These are phyloP conservation scores for Pelargonium hybrid DNA, from an alignment of 441 rosid species.

Conservation along the genomic window DNA sequence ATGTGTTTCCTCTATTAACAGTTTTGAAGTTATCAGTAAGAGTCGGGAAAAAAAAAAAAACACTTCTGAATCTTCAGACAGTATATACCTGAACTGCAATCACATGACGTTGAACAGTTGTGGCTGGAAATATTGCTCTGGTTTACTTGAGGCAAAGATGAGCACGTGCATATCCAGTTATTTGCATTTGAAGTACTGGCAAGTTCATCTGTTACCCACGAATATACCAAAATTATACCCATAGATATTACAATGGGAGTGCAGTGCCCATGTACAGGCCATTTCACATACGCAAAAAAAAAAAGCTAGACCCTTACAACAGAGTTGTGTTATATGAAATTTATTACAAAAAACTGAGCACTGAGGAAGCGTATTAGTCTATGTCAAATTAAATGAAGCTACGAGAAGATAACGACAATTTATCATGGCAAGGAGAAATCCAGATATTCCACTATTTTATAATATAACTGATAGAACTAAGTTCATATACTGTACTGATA, in stretches of 20 bases:
- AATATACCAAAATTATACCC: conserved; percentile 13
- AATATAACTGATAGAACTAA: background rate
- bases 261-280: background rate
- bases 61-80: background rate
- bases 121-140: conserved; percentile 36
- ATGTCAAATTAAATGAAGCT: background rate
- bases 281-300: background rate
- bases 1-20: background rate
- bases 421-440: background rate
- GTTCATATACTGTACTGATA: background rate
- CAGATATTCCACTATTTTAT: background rate
- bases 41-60: background rate
- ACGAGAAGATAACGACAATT: background rate
- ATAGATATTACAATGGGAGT: background rate
- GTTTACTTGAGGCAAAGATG: conserved; percentile 32
- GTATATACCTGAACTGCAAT: conserved; percentile 61
- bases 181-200: conserved; percentile 32
- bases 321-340: background rate
- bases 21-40: background rate
- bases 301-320: background rate
- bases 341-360: background rate
- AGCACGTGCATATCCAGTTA: conserved; percentile 73
- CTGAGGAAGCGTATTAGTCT: background rate
- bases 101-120: conserved; percentile 72
- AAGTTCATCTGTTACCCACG: conserved; percentile 38